These are phyloP conservation scores for Chaetomiaceae sp. DNA, from an alignment of 2,329 filamentous ascomycete species.

Conservation along the genomic window DNA sequence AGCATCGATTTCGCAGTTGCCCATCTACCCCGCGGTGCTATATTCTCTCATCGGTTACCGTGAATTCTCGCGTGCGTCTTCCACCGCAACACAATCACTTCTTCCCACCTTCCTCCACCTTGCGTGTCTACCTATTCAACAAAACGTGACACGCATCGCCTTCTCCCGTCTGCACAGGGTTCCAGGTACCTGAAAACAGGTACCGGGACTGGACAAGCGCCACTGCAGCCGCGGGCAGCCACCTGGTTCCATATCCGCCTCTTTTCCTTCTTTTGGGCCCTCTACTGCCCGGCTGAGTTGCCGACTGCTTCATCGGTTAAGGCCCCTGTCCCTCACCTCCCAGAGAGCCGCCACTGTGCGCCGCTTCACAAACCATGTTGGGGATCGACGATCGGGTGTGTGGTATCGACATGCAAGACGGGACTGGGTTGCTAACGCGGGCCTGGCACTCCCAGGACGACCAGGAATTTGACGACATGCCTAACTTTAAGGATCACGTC, in stretches of 20 bases:
- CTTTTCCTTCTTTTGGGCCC: neutral
- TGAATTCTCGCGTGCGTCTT: neutral
- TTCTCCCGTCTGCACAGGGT: neutral
- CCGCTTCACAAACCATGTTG: neutral
- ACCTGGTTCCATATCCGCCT: neutral
- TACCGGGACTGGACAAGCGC: neutral
- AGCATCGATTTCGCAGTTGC: neutral
- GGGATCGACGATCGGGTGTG: neutral
- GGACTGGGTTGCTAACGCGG: conserved; percentile 15
- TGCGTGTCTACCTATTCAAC: neutral
- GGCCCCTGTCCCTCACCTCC: neutral
- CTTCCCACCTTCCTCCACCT: neutral
- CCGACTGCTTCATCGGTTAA: neutral
- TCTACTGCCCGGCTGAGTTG: neutral
- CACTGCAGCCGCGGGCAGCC: conserved; percentile 1
- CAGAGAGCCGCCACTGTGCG: neutral
- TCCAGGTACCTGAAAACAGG: neutral
- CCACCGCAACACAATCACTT: neutral
- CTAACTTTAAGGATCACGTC: conserved; percentile 69
- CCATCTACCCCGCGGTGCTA: conserved; percentile 8
- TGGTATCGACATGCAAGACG: neutral
- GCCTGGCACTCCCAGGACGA: conserved; percentile 26
- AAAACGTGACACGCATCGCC: neutral
- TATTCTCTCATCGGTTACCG: conserved; percentile 1
- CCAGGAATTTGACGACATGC: conserved; percentile 45